phyloP scores from a whole-genome alignment of 805 yeast species.

The Kregervanrija fluxuum region DNA sequence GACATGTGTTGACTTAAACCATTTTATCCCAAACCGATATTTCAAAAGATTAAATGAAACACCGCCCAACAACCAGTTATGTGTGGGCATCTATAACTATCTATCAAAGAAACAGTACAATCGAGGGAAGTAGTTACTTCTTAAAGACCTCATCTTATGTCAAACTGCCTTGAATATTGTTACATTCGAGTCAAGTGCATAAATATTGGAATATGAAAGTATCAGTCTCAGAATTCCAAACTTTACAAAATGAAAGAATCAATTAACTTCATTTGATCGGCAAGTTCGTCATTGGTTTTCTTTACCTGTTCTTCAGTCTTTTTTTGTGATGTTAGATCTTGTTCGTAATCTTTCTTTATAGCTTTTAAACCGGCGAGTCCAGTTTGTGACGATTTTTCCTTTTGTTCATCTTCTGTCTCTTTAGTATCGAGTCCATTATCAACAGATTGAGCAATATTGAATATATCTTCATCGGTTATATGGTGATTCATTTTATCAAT shows the following conservation, averaged over 20 bases:
- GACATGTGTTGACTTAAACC: no score
- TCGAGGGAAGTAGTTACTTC: no score
- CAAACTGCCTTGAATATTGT: no score
- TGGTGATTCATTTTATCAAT: constrained; percentile 23
- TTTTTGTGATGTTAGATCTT: constrained; percentile 27
- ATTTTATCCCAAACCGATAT: no score
- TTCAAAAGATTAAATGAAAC: no score
- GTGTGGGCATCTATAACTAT: no score
- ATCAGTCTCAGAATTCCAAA: neutral
- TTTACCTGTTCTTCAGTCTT: constrained; percentile 20
- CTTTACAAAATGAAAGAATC: constrained; percentile 33
- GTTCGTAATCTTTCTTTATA: constrained; percentile 31
- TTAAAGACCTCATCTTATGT: no score
- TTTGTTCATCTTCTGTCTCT: constrained; percentile 3
- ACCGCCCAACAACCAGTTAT: no score
- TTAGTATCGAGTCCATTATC: constrained; percentile 11
- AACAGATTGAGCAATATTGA: constrained; percentile 11
- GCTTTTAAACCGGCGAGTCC: constrained; percentile 34
- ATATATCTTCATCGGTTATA: constrained; percentile 17
- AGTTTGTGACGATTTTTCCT: neutral
- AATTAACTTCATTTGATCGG: constrained; percentile 40
- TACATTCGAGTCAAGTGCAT: no score
- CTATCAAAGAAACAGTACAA: no score
- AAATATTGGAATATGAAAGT: neutral
- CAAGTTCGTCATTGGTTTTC: constrained; percentile 34